Percentiles rank a stretch among this genome's conserved stretches.
These are phyloP conservation scores for Psidium guajava DNA, from an alignment of 345 rosid genomes.

Conservation along the genomic window DNA sequence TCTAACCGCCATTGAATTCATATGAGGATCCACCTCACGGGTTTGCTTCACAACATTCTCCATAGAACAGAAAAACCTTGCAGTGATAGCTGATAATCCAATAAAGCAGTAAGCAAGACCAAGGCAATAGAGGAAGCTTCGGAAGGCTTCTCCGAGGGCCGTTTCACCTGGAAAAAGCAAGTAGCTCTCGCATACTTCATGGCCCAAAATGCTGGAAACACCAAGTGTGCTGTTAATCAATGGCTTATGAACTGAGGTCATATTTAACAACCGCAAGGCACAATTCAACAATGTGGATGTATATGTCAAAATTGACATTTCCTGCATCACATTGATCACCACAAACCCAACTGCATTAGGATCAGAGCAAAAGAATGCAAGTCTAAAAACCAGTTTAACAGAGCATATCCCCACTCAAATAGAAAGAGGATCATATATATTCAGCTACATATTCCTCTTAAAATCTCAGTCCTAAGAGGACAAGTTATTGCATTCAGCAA, in stretches of 20 bases:
- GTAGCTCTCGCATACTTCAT: constrained; percentile 43
- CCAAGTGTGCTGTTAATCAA: constrained; percentile 4
- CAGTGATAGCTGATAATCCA: constrained; percentile 81
- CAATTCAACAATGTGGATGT: background rate
- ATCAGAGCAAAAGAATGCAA: background rate
- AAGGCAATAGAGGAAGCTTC: constrained; percentile 47
- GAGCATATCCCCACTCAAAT: background rate
- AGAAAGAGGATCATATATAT: background rate
- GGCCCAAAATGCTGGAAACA: constrained; percentile 9
- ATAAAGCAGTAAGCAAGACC: constrained; percentile 81
- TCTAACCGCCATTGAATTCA: constrained; percentile 31
- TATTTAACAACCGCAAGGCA: constrained; percentile 10
- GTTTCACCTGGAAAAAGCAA: constrained; percentile 49
- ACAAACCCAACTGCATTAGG: background rate
- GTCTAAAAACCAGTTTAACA: background rate
- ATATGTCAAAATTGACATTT: background rate
- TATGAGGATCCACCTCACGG: constrained; percentile 62
- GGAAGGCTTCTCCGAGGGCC: constrained; percentile 24
- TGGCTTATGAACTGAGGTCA: constrained; percentile 23
- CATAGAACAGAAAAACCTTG: constrained; percentile 76
- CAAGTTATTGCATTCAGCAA: background rate
- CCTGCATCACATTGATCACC: background rate
- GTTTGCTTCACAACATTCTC: constrained; percentile 89
- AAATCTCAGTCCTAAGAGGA: background rate
- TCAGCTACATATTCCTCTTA: background rate